These are phyloP conservation scores for Anthoceros angustus DNA, from an alignment of 225 moss, liverwort and hornwort genomes.

Conservation along the genomic window DNA sequence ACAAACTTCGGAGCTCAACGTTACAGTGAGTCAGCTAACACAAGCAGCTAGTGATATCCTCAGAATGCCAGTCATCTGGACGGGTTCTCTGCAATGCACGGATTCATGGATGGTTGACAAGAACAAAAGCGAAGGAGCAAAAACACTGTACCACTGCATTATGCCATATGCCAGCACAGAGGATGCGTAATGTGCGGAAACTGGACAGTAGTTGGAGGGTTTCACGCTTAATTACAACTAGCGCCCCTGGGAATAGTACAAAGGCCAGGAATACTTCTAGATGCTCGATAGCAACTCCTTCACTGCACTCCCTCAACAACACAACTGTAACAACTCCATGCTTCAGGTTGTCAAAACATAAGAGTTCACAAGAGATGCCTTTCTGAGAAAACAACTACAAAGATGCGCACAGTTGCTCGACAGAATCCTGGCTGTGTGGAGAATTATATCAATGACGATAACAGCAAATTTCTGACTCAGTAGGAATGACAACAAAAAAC, in stretches of 20 bases:
- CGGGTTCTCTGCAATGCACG: not conserved
- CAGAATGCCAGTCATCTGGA: not conserved
- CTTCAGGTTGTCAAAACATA: too few relatives aligned
- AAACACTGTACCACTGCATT: constrained; percentile 3
- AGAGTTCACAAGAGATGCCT: too few relatives aligned
- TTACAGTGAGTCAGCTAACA: not conserved
- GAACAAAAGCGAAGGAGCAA: not conserved
- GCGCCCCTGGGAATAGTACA: not conserved
- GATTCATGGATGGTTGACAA: not conserved
- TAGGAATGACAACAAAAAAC: not conserved
- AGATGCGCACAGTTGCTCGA: too few relatives aligned
- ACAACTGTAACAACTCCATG: not conserved
- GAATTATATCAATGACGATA: not conserved
- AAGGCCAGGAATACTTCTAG: not conserved
- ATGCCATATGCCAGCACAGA: constrained; percentile 2
- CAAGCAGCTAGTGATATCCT: not conserved
- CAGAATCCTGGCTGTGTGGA: too few relatives aligned
- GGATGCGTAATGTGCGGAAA: not conserved
- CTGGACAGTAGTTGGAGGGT: not conserved
- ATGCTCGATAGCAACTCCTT: constrained; percentile 2
- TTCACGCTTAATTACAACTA: not conserved
- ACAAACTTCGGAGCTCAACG: not conserved
- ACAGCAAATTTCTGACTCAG: not conserved
- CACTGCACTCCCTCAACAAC: constrained; percentile 1
- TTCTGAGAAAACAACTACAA: too few relatives aligned